A percentile compares a stretch with the other conserved stretches of the same genome.
Evolutionary conservation across 176 grass and related monocot genomes (phyloP).

Genomic region (Bromus sterilis): DNA sequence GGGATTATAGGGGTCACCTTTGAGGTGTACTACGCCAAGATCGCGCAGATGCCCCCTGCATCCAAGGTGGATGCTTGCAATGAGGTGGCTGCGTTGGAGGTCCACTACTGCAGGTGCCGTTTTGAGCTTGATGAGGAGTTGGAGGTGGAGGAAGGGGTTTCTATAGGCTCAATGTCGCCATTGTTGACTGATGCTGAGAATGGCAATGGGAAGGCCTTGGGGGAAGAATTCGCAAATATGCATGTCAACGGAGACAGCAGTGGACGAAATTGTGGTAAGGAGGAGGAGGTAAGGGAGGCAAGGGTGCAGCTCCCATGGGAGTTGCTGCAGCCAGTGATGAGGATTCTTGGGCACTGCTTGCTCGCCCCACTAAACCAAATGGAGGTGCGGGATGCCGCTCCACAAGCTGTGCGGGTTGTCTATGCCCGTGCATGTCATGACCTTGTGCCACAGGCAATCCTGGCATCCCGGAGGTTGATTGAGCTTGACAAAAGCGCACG

Average conservation of each 20-base stretch:
- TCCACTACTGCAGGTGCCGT: slow-evolving; percentile 83
- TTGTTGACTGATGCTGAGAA: slow-evolving; percentile 48
- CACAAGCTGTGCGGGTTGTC: slow-evolving; percentile 62
- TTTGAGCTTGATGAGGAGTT: slow-evolving; percentile 64
- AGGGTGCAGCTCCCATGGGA: slow-evolving; percentile 91
- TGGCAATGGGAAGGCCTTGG: slow-evolving; percentile 36
- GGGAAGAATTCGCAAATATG: slow-evolving; percentile 29
- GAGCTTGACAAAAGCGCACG: slow-evolving; percentile 82
- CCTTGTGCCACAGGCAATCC: slow-evolving; percentile 77
- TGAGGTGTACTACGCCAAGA: slow-evolving; percentile 74
- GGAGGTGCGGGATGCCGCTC: slow-evolving; percentile 68
- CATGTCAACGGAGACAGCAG: slow-evolving; percentile 20
- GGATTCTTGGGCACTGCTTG: slow-evolving; percentile 86
- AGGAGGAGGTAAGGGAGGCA: slow-evolving; percentile 38
- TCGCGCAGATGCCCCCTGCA: slow-evolving; percentile 69
- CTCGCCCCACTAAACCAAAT: slow-evolving; percentile 65
- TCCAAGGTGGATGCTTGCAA: slow-evolving; percentile 92
- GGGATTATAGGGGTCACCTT: slow-evolving; percentile 71
- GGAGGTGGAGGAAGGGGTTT: slow-evolving; percentile 16
- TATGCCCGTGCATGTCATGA: slow-evolving; percentile 88
- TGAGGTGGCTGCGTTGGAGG: slow-evolving; percentile 53
- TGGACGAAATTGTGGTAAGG: slow-evolving; percentile 25
- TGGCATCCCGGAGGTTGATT: slow-evolving; percentile 84
- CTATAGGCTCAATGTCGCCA: slow-evolving; percentile 23
- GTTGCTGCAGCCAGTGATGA: slow-evolving; percentile 86